Percentiles rank a stretch among this genome's conserved stretches.
phyloP scores from a whole-genome alignment of 2,329 filamentous ascomycete genomes.

The Xylaria digitata region DNA sequence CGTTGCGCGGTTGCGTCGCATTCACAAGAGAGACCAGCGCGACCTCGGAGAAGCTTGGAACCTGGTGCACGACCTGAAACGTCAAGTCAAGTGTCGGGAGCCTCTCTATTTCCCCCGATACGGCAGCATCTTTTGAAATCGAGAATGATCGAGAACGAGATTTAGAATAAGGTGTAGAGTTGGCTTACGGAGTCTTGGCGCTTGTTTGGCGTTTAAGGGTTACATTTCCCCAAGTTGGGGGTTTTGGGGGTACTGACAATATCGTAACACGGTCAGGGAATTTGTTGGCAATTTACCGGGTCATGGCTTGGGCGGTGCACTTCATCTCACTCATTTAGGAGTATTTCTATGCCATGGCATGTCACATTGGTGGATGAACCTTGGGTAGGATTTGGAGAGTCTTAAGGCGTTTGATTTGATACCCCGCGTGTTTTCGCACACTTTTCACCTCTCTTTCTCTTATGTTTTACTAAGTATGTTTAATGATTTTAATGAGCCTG shows the following conservation, averaged over 20 bases:
- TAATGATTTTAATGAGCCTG: constrained; percentile 14
- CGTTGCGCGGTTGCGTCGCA: background rate
- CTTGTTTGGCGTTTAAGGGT: constrained; percentile 14
- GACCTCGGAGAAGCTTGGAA: constrained; percentile 34
- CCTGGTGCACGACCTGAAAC: constrained; percentile 37
- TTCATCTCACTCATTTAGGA: constrained; percentile 1
- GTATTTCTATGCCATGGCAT: constrained; percentile 20
- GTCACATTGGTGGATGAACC: constrained; percentile 5
- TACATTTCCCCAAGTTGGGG: constrained; percentile 19
- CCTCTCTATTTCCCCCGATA: constrained; percentile 32
- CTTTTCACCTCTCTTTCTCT: background rate
- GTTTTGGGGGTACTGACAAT: background rate
- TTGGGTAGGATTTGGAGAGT: constrained; percentile 4
- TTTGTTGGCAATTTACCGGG: constrained; percentile 1
- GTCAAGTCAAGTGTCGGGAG: constrained; percentile 30
- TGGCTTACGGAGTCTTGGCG: constrained; percentile 13
- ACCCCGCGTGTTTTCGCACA: constrained; percentile 23
- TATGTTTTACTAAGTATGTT: constrained; percentile 6
- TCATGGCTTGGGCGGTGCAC: constrained; percentile 6
- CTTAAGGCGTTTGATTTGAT: constrained; percentile 5
- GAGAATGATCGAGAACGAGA: constrained; percentile 11
- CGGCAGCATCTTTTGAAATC: constrained; percentile 13
- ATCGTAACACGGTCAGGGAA: background rate
- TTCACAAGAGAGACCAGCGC: constrained; percentile 29
- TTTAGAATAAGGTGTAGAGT: background rate